Conservation (phyloP, 2,329 filamentous ascomycete genomes). For the Verticillium isaacii region DNA sequence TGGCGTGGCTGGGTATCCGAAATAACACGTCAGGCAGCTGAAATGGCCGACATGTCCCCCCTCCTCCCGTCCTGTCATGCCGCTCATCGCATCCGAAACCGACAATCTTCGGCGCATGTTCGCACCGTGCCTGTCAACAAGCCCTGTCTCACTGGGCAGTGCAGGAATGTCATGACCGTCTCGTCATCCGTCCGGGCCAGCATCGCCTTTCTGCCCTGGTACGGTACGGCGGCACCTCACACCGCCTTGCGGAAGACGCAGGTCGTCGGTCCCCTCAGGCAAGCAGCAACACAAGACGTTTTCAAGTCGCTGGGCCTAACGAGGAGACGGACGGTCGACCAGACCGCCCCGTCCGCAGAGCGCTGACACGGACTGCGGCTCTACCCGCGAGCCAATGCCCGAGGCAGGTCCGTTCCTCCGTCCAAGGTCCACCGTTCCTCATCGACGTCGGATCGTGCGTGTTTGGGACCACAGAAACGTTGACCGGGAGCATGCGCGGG, state of each 20-base stretch:
- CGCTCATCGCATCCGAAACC: background rate
- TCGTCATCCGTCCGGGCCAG: background rate
- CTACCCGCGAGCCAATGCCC: background rate
- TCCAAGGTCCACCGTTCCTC: background rate
- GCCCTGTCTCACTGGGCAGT: background rate
- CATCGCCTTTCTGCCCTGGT: too few species aligned
- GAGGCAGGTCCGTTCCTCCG: background rate
- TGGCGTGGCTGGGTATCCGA: too few species aligned
- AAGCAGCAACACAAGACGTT: too few species aligned
- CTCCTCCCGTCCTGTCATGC: background rate
- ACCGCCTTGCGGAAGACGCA: too few species aligned
- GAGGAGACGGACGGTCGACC: too few species aligned
- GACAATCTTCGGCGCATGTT: background rate
- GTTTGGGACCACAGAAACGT: background rate
- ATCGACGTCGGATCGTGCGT: background rate
- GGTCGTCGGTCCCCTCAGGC: too few species aligned
- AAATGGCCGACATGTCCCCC: background rate
- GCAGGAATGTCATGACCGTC: background rate
- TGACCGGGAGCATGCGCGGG: too few species aligned
- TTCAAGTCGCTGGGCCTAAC: too few species aligned
- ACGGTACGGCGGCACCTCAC: too few species aligned
- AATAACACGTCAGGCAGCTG: too few species aligned
- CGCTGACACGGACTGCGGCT: background rate
- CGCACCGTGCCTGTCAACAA: background rate
- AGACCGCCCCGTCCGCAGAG: too few species aligned